phyloP scores from a whole-genome alignment of 768 basidiomycete genomes.

The Macrolepiota albuminosa region DNA sequence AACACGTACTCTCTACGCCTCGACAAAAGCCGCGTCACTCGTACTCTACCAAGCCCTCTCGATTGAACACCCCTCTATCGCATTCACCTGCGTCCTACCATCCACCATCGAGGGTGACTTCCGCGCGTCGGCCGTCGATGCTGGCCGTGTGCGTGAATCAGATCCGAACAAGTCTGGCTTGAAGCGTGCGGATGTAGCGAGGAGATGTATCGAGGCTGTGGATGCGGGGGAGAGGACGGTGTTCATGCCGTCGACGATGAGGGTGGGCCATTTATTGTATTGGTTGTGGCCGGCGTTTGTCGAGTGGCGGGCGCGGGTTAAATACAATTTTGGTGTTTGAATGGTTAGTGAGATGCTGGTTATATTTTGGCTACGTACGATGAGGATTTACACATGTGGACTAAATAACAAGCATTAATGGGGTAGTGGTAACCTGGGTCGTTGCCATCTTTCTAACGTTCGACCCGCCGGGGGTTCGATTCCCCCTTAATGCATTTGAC shows the following conservation, averaged over 20 bases:
- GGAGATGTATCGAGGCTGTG: slow-evolving; percentile 52
- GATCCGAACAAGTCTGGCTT: slow-evolving; percentile 58
- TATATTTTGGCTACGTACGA: too few species aligned
- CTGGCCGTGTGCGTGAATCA: slow-evolving; percentile 36
- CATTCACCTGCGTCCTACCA: slow-evolving; percentile 60
- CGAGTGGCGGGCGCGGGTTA: slow-evolving; percentile 53
- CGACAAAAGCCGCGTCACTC: slow-evolving; percentile 79
- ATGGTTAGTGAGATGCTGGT: too few species aligned
- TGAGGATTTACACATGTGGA: too few species aligned
- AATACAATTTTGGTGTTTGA: slow-evolving; percentile 52
- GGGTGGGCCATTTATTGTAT: slow-evolving; percentile 50
- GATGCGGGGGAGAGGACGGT: slow-evolving; percentile 54
- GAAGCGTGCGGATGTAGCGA: slow-evolving; percentile 55
- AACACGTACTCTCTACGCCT: slow-evolving; percentile 77
- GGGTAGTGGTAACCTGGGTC: slow-evolving; percentile 2
- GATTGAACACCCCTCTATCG: slow-evolving; percentile 71
- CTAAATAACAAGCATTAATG: not conserved
- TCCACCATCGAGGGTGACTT: slow-evolving; percentile 74
- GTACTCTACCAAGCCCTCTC: slow-evolving; percentile 74
- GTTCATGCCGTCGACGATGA: slow-evolving; percentile 49
- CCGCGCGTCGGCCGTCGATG: slow-evolving; percentile 74
- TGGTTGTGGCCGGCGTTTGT: slow-evolving; percentile 60
- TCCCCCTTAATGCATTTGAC: slow-evolving; percentile 69
- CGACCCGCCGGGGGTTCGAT: slow-evolving; percentile 89
- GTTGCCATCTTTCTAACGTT: slow-evolving; percentile 12